A percentile compares a stretch with the other conserved stretches of the same genome.
Conservation (phyloP, 176 grass and related monocot species). For the Avena insularis region DNA sequence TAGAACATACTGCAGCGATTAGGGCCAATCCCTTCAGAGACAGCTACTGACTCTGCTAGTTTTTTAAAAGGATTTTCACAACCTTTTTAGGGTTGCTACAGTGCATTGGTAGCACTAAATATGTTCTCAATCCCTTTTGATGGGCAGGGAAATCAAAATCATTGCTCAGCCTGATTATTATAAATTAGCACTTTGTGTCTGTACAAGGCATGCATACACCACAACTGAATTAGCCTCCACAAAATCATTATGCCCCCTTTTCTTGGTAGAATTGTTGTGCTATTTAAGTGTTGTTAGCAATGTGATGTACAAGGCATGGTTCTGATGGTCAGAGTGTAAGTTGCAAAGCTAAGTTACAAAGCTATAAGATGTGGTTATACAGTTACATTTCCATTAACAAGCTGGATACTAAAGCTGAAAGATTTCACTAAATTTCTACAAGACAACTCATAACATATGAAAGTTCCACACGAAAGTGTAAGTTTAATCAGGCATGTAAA, state of each 20-base stretch:
- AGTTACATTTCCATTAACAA: constrained; percentile 4
- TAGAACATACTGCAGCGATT: neutral
- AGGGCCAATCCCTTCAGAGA: neutral
- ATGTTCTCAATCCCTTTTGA: neutral
- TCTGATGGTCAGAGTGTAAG: constrained; percentile 1
- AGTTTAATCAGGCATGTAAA: neutral
- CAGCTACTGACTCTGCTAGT: neutral
- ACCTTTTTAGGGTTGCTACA: neutral
- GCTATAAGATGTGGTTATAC: neutral
- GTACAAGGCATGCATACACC: neutral
- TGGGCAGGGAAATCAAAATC: neutral
- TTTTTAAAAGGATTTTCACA: neutral
- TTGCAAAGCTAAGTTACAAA: constrained; percentile 8
- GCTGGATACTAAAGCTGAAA: neutral
- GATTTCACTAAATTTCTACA: neutral
- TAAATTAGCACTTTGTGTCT: constrained; percentile 3
- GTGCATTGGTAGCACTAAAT: neutral
- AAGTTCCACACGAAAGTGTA: neutral
- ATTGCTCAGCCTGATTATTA: neutral
- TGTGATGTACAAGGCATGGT: constrained; percentile 22
- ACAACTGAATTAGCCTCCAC: neutral
- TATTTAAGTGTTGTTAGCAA: neutral
- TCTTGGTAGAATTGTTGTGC: neutral
- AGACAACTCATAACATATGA: neutral
- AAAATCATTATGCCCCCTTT: constrained; percentile 12